Evolutionary conservation across 768 basidiomycete species (phyloP).

Genomic region (Daedalea quercina): DNA sequence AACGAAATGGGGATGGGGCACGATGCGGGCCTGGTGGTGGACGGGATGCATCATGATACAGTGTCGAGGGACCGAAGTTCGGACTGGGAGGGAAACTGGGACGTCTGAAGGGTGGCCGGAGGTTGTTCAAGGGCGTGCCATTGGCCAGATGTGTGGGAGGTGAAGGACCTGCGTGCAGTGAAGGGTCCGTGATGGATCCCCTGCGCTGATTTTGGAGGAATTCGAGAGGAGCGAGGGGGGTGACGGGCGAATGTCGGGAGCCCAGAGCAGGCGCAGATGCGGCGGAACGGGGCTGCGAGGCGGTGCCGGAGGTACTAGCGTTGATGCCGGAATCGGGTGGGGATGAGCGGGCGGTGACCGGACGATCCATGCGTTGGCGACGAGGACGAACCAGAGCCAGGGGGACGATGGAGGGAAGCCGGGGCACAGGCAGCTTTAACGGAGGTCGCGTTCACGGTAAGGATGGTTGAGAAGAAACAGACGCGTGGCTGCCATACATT

Average conservation of each 20-base stretch:
- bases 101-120: constrained; percentile 17
- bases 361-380: background rate
- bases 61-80: constrained; percentile 11
- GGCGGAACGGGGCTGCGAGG: constrained; percentile 15
- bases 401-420: background rate
- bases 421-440: constrained; percentile 2
- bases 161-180: constrained; percentile 50
- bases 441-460: background rate
- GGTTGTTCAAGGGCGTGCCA: constrained; percentile 9
- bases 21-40: constrained; percentile 32
- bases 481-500: constrained; percentile 8
- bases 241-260: constrained; percentile 43
- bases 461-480: constrained; percentile 8
- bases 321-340: constrained; percentile 1
- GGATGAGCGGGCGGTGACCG: background rate
- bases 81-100: constrained; percentile 15
- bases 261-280: constrained; percentile 17
- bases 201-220: constrained; percentile 76
- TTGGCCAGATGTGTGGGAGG: constrained; percentile 14
- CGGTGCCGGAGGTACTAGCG: constrained; percentile 5
- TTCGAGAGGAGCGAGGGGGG: constrained; percentile 70
- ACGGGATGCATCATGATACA: constrained; percentile 17
- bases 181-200: constrained; percentile 80
- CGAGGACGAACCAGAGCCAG: background rate
- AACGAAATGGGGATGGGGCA: constrained; percentile 61